Percentiles rank a stretch among this genome's conserved stretches.
These are phyloP conservation scores for Talaromyces albobiverticillius DNA, from an alignment of 2,329 filamentous ascomycete species.

Conservation along the genomic window DNA sequence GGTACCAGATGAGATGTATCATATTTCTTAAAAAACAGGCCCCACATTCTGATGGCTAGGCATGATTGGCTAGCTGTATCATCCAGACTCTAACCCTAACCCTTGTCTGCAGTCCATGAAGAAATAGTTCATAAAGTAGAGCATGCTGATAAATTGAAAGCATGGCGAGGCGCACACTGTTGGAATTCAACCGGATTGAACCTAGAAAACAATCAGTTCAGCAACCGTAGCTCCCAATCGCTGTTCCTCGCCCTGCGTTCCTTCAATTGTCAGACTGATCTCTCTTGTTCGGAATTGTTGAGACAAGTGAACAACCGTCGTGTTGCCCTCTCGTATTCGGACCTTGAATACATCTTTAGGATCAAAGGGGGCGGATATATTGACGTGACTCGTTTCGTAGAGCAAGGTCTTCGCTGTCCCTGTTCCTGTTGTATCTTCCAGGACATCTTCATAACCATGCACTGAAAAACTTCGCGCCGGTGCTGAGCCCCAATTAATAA, in stretches of 20 bases:
- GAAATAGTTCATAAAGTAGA: too few relatives aligned
- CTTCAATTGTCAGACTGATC: constrained; percentile 12
- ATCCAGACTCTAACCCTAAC: too few relatives aligned
- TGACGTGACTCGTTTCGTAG: constrained; percentile 4
- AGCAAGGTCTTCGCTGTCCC: neutral
- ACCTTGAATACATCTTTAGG: neutral
- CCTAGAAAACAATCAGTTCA: constrained; percentile 13
- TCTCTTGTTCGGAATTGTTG: neutral
- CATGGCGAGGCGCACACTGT: too few relatives aligned
- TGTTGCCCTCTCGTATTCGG: constrained; percentile 11
- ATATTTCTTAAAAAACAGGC: too few relatives aligned
- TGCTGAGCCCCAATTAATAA: constrained; percentile 14
- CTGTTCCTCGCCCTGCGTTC: constrained; percentile 11
- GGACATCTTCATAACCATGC: constrained; percentile 1
- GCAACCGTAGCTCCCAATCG: constrained; percentile 14
- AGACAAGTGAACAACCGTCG: neutral
- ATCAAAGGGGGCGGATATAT: constrained; percentile 13
- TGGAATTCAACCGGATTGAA: too few relatives aligned
- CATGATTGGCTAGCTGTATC: too few relatives aligned
- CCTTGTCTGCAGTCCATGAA: too few relatives aligned
- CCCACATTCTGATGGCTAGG: too few relatives aligned
- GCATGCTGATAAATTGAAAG: too few relatives aligned
- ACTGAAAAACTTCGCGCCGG: constrained; percentile 6
- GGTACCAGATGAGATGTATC: too few relatives aligned
- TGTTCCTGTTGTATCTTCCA: neutral